Evolutionary conservation across 2,329 filamentous ascomycete species (phyloP), one percentile per base, ranked within the genome.

Genomic region (Aspergillus thermomutatus): DNA sequence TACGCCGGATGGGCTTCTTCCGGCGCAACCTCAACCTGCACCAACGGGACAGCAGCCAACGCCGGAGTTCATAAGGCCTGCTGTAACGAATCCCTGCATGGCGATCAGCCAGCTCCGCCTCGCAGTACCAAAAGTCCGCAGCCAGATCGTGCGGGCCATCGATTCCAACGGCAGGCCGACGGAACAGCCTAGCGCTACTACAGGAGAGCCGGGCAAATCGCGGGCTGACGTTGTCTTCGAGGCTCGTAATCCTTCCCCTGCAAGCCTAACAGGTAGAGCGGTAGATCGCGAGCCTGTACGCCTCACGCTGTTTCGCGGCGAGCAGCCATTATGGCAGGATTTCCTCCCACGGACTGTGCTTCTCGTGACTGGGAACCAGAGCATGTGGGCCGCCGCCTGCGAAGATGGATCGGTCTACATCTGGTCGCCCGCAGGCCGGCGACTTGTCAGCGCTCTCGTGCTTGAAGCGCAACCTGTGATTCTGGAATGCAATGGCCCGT

Each of bases 401-500:
- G 94, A 99, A 72, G 94, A 97, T 69, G 94, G 92, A 17, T 91
- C 87, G 19, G 72, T 99, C 7, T 91, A 96, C 69, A 84, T 91
- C 8, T 99, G 94, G 92, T 93, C 92, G 1, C 91, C 93, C 1
- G 91, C 92, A 14, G 94, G 94, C 11, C 86, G 95, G 60, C 85
- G 95, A 52, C 80, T 96, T 23, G 80, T 96, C 54, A 96, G 91
- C 67, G 87, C 92, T 4, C 82, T 97, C 62, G 83, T 97, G 5
- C 78, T 97, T 17, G 94, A 99, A 75, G 87, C 93, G 2, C 92
- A 97, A 66, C 91, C 94, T 0, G 92, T 97, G 31, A 94, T 99
- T 55, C 81, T 99, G 26, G 94, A 97, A 71, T 93, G 89, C 66
- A 86, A 92, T 55, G 90, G 90, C 10, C 89, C 89, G 77, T 97